Conservation (phyloP, 225 moss, liverwort and hornwort species). For the Pseudisothecium myosuroides region DNA sequence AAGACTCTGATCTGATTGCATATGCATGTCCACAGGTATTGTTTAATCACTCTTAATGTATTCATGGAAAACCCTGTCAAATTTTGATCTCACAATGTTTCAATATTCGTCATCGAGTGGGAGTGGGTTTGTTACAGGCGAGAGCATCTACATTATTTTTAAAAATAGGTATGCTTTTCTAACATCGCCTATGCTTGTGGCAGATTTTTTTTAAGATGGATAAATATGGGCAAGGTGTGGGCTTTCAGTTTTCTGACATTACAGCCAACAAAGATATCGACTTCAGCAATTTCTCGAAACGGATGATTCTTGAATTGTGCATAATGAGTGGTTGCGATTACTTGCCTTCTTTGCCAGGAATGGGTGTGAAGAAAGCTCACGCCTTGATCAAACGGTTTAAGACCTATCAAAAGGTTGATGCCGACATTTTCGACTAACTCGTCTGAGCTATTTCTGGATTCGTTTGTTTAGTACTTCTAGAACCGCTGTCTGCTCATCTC, state of each 20-base stretch:
- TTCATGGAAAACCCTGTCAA: not conserved
- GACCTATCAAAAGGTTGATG: constrained; percentile 58
- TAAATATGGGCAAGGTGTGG: constrained; percentile 80
- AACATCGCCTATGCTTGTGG: not conserved
- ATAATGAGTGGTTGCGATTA: constrained; percentile 98
- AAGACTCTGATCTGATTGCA: constrained; percentile 92
- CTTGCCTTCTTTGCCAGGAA: constrained; percentile 78
- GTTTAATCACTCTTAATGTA: not conserved
- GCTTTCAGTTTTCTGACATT: constrained; percentile 61
- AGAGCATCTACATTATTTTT: not conserved
- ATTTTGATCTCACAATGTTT: not conserved
- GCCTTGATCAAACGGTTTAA: constrained; percentile 69
- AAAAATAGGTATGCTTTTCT: not conserved
- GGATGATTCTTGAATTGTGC: constrained; percentile 96
- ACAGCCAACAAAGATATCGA: constrained; percentile 51
- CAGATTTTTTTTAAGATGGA: constrained; percentile 98
- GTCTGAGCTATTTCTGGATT: not conserved
- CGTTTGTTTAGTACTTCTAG: not conserved
- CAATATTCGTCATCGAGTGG: not conserved
- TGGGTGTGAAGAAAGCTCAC: constrained; percentile 89
- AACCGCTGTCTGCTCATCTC: not conserved
- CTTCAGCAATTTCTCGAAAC: constrained; percentile 69
- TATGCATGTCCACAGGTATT: constrained; percentile 81
- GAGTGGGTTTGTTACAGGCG: not conserved
- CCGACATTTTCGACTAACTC: not conserved